Evolutionary conservation across 441 rosid genomes (phyloP).

Genomic region (Pelargonium fulgidum): DNA sequence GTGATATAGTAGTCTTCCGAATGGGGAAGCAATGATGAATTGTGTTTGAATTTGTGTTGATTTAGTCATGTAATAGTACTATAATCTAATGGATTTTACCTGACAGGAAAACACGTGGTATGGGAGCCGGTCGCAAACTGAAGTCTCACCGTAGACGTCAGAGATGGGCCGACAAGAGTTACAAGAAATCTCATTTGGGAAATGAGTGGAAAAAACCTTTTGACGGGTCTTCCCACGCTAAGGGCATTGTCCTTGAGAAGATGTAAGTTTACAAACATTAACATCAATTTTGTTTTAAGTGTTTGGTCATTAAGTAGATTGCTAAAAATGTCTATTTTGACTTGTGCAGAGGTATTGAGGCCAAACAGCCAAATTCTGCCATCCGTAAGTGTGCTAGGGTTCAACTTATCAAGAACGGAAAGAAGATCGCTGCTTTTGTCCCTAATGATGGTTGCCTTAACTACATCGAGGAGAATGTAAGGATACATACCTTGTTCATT

Average conservation of each 20-base stretch:
- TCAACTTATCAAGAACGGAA: no score
- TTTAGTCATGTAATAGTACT: neutral
- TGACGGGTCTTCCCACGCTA: conserved; percentile 1
- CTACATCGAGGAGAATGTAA: conserved; percentile 5
- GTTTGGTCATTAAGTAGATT: neutral
- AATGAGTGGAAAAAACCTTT: conserved; percentile 3
- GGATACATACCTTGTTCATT: neutral
- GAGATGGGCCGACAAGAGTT: conserved; percentile 4
- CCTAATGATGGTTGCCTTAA: conserved; percentile 2
- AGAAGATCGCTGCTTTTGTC: no score
- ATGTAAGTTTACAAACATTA: neutral
- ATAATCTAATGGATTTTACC: neutral
- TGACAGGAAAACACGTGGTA: neutral
- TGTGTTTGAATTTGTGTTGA: no score
- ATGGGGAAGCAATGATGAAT: neutral
- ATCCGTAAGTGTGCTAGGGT: no score
- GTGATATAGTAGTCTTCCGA: neutral
- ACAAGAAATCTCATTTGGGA: conserved; percentile 6
- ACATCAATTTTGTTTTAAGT: neutral
- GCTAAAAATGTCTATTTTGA: neutral
- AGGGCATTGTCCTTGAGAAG: conserved; percentile 7
- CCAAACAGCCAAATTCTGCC: no score
- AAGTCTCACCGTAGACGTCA: conserved; percentile 7
- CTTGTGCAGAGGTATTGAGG: neutral
- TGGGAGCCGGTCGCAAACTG: conserved; percentile 8